phyloP scores from a whole-genome alignment of 177 flowering plant genomes.

The Vitis hybrid region DNA sequence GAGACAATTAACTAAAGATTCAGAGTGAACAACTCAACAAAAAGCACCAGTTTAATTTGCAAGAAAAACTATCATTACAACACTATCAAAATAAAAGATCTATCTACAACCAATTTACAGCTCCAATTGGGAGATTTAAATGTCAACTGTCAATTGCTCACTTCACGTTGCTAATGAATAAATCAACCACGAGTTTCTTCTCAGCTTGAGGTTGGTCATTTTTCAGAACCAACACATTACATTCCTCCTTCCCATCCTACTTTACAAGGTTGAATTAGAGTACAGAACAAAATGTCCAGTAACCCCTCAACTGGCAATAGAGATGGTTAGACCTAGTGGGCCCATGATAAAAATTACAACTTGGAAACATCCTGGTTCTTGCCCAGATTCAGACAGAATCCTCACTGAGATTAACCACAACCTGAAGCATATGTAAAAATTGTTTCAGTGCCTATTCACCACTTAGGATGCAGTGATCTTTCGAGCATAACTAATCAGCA shows the following conservation, averaged over 20 bases:
- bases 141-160: background rate
- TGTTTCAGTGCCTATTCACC: background rate
- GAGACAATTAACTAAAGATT: background rate
- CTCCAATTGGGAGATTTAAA: background rate
- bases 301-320: background rate
- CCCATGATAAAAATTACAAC: background rate
- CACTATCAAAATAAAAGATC: background rate
- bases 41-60: background rate
- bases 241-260: background rate
- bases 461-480: background rate
- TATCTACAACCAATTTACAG: background rate
- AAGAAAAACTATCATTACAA: background rate
- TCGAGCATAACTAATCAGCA: background rate
- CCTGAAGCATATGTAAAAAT: background rate
- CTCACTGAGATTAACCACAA: background rate
- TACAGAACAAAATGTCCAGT: background rate
- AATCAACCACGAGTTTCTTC: too few relatives aligned
- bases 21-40: background rate
- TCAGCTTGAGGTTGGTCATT: background rate
- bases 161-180: background rate
- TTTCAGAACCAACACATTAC: background rate
- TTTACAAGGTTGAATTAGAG: constrained; percentile 1
- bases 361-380: background rate
- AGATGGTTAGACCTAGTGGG: background rate
- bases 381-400: background rate